Evolutionary conservation across 1,284 basidiomycete species (phyloP), one percentile per base, ranked within the genome.

Genomic region (Leccinum pallidistipes): DNA sequence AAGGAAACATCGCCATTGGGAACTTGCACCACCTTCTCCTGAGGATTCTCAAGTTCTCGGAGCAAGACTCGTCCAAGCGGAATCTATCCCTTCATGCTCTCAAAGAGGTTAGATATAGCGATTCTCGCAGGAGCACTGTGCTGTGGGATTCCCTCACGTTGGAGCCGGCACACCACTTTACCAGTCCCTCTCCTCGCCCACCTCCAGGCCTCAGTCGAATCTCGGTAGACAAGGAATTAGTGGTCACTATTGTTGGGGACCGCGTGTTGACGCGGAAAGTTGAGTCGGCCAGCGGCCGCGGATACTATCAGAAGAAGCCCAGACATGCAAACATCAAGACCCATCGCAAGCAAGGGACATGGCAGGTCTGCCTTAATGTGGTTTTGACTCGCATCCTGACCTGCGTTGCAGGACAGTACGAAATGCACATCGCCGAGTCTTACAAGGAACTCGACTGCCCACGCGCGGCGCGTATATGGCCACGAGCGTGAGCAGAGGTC

Each of bases 61-160:
- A 29, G 27, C 27, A 29, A 29, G 27, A 29, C 27, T 29, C 27
- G 27, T 29, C 27, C 70, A 90, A 88, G 68, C 86, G 94, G 11
- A 77, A 97, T 27, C 78, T 98, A 18, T 88, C 95, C 16, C 81
- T 99, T 53, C 93, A 98, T 69, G 93, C 96, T 11, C 80, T 98
- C 43, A 98, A 98, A 77, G 97, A 99, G 82, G 91, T 90, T 34
- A 57, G 74, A 62, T 18, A 29, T 11, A 31, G 3, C 11, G 3
- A 8, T 56, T 34, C 45, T 61, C 21, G 81, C 8, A 92, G 94
- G 4, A 78, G 79, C 4, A 81, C 89, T 18, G 80, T 79, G 21
- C 80, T 88, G 11, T 91, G 86, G 76, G 89, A 94, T 66, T 81
- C 84, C 1, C 78, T 94, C 58, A 87, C 86, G 0, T 81, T 89